These are phyloP conservation scores for Elongisporangium senticosum DNA, from an alignment of 352 stramenopile genomes.

Conservation along the genomic window DNA sequence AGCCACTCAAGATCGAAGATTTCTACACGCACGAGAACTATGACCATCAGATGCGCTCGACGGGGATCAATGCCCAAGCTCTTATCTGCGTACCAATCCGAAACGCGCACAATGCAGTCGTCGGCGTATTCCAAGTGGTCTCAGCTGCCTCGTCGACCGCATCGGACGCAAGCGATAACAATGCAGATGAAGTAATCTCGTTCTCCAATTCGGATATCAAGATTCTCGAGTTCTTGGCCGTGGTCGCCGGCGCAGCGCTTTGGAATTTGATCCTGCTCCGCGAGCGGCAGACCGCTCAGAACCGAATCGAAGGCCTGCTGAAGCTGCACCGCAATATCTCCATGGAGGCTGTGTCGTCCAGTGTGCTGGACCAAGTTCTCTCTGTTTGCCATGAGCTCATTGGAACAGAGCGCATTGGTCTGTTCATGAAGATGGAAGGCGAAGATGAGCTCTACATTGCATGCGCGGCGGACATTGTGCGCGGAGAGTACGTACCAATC, in stretches of 20 bases:
- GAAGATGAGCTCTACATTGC: conserved; percentile 69
- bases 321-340: conserved; percentile 72
- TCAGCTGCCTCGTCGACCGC: conserved; percentile 9
- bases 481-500: conserved; percentile 66
- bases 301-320: conserved; percentile 60
- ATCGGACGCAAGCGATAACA: neutral
- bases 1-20: conserved; percentile 45
- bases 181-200: neutral
- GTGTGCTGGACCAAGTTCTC: conserved; percentile 57
- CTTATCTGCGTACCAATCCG: conserved; percentile 61
- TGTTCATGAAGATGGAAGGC: conserved; percentile 68
- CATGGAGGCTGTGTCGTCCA: conserved; percentile 52
- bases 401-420: conserved; percentile 50
- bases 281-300: conserved; percentile 57
- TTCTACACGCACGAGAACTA: conserved; percentile 57
- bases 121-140: conserved; percentile 50
- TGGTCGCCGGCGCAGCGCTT: conserved; percentile 55
- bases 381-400: conserved; percentile 70
- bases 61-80: conserved; percentile 28
- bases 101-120: conserved; percentile 55
- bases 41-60: conserved; percentile 32
- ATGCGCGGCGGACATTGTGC: conserved; percentile 46
- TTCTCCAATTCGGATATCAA: conserved; percentile 41
- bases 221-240: conserved; percentile 48
- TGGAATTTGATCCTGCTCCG: conserved; percentile 64